Evolutionary conservation across 768 basidiomycete species (phyloP).

Genomic region (Sporobolomyces pararoseus): DNA sequence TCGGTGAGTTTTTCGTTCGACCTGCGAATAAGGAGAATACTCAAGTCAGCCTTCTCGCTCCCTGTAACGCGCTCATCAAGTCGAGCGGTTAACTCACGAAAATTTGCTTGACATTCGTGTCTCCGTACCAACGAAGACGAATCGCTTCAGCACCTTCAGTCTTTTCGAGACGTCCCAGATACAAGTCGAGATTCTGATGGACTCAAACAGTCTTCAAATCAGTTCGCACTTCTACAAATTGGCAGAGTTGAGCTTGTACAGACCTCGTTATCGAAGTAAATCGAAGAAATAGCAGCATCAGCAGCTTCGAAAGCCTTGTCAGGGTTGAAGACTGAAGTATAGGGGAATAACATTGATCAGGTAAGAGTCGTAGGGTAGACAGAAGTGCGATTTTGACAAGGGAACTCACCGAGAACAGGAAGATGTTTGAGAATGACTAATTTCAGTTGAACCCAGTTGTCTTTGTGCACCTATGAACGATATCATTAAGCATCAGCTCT

Average conservation of each 20-base stretch:
- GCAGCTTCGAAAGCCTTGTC: slow-evolving; percentile 82
- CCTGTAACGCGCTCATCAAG: no score
- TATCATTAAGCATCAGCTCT: no score
- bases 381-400: no score
- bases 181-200: slow-evolving; percentile 85
- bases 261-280: slow-evolving; percentile 70
- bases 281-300: slow-evolving; percentile 78
- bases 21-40: slow-evolving; percentile 19
- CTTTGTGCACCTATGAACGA: slow-evolving; percentile 65
- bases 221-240: no score
- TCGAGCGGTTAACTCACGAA: slow-evolving; percentile 44
- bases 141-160: slow-evolving; percentile 97
- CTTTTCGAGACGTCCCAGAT: slow-evolving; percentile 94
- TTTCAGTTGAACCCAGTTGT: slow-evolving; percentile 90
- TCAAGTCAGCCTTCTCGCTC: neutral
- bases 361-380: no score
- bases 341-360: no score
- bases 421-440: slow-evolving; percentile 85
- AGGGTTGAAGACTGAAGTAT: slow-evolving; percentile 74
- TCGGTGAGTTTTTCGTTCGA: slow-evolving; percentile 62
- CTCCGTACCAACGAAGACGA: slow-evolving; percentile 95
- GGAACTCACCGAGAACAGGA: slow-evolving; percentile 78
- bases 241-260: neutral
- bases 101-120: slow-evolving; percentile 55
- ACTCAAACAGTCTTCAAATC: neutral